These are phyloP conservation scores for Periconia macrospinosa DNA, from an alignment of 2,329 filamentous ascomycete species.

Conservation along the genomic window DNA sequence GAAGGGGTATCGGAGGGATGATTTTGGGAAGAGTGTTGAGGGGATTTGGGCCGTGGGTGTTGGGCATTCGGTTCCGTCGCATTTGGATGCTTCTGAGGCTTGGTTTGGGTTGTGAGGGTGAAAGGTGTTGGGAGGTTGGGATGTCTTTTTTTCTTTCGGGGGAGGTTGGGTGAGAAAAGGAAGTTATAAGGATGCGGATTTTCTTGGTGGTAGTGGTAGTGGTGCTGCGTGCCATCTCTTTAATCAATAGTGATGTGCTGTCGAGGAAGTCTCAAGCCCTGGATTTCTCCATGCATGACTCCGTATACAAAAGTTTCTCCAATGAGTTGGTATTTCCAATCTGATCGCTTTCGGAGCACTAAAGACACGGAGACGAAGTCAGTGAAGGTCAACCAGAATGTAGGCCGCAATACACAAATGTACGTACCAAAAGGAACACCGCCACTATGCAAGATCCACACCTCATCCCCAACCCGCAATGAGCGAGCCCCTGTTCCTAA, in stretches of 20 bases:
- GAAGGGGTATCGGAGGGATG: conserved; percentile 31
- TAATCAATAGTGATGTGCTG: conserved; percentile 18
- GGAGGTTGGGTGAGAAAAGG: too few species aligned
- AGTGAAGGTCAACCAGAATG: not conserved
- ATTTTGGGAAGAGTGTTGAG: conserved; percentile 29
- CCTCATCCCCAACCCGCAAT: conserved; percentile 18
- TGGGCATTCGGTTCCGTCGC: conserved; percentile 28
- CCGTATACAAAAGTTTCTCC: conserved; percentile 30
- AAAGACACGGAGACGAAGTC: conserved; percentile 2
- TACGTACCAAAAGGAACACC: conserved; percentile 7
- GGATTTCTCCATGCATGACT: conserved; percentile 25
- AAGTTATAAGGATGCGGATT: too few species aligned
- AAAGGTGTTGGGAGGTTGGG: not conserved
- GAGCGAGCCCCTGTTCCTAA: conserved; percentile 27
- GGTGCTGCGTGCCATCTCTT: not conserved
- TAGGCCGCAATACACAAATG: not conserved
- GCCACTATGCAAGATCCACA: conserved; percentile 22
- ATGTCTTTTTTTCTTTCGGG: too few species aligned
- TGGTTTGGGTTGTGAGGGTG: conserved; percentile 28
- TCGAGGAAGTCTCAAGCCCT: conserved; percentile 10
- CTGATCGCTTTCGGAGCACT: conserved; percentile 16
- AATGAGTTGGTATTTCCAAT: conserved; percentile 22
- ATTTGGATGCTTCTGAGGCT: conserved; percentile 26
- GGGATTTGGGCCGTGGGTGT: conserved; percentile 32
- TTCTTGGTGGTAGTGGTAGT: too few species aligned